Percentiles rank a stretch among this genome's conserved stretches.
These are phyloP conservation scores for Saccharomycopsis hybrid DNA, from an alignment of 1,139 yeast genomes.

Conservation along the genomic window DNA sequence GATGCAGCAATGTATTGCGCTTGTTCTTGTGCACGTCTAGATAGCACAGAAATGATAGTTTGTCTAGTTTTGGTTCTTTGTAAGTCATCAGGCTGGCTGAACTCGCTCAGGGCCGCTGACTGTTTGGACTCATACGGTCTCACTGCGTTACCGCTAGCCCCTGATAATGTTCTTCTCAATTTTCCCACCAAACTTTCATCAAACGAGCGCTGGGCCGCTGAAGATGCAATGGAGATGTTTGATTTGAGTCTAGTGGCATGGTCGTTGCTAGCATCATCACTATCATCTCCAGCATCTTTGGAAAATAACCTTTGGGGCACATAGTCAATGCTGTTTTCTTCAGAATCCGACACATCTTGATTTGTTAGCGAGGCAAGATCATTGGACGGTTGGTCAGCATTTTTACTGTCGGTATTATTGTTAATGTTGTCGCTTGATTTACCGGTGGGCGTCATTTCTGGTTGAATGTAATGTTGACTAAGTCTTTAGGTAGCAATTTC, in stretches of 20 bases:
- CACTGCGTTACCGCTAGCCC: too few relatives aligned
- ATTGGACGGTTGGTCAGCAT: too few relatives aligned
- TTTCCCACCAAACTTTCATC: background rate
- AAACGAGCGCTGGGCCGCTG: background rate
- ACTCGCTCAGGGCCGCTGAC: too few relatives aligned
- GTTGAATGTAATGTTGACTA: too few relatives aligned
- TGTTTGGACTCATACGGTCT: too few relatives aligned
- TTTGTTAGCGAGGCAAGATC: too few relatives aligned
- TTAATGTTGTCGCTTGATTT: too few relatives aligned
- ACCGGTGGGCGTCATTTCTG: too few relatives aligned
- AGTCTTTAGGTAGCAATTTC: too few relatives aligned
- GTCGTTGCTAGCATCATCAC: background rate
- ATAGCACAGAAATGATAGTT: slow-evolving; percentile 17
- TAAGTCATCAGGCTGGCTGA: background rate
- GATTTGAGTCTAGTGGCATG: background rate
- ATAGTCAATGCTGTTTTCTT: background rate
- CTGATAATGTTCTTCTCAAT: background rate
- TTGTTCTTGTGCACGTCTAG: slow-evolving; percentile 6
- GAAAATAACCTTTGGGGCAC: background rate
- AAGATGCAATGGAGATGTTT: background rate
- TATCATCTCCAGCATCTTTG: background rate
- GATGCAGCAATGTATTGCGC: background rate
- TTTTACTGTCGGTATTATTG: too few relatives aligned
- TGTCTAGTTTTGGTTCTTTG: slow-evolving; percentile 12
- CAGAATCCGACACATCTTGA: background rate